A percentile compares a stretch with the other conserved stretches of the same genome.
phyloP scores from a whole-genome alignment of 1,284 basidiomycete species.

The Pascua sp. region DNA sequence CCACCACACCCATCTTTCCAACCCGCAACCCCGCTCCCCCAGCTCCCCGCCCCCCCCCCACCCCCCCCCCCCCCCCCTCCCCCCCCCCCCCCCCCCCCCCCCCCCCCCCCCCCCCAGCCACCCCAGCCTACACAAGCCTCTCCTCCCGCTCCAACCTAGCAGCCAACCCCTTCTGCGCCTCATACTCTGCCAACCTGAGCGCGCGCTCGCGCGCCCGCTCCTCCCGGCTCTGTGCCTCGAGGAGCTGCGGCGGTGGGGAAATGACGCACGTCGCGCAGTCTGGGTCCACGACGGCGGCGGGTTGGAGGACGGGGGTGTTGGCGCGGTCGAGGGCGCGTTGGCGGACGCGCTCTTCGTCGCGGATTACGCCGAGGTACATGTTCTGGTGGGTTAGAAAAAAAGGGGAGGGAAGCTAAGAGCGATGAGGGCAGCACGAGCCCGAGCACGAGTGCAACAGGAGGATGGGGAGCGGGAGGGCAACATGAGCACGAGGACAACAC shows the following conservation, averaged over 20 bases:
- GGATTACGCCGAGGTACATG: slow-evolving; percentile 85
- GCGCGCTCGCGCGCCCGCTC: slow-evolving; percentile 30
- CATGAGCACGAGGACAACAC: too few species aligned
- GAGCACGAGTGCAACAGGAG: too few species aligned
- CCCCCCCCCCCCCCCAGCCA: background rate
- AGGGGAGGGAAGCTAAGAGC: slow-evolving; percentile 4
- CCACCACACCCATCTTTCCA: background rate
- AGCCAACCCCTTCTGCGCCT: slow-evolving; percentile 35
- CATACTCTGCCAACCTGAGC: slow-evolving; percentile 35
- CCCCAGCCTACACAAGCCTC: background rate
- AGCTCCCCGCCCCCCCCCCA: background rate
- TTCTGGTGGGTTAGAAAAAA: slow-evolving; percentile 55
- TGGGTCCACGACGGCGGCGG: slow-evolving; percentile 33
- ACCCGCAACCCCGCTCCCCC: background rate
- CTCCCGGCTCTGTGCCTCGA: slow-evolving; percentile 35
- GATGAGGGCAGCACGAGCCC: too few species aligned
- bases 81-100: background rate
- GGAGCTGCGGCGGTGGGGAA: slow-evolving; percentile 39
- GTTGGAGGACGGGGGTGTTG: slow-evolving; percentile 24
- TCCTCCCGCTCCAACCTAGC: slow-evolving; percentile 23
- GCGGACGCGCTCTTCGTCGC: slow-evolving; percentile 69
- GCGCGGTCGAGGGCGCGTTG: slow-evolving; percentile 30
- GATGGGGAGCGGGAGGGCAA: too few species aligned
- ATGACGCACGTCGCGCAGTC: slow-evolving; percentile 42
- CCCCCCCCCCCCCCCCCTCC: background rate